A percentile compares a stretch with the other conserved stretches of the same genome.
phyloP scores from a whole-genome alignment of 2,329 filamentous ascomycete species.

The Orbilia javanica region DNA sequence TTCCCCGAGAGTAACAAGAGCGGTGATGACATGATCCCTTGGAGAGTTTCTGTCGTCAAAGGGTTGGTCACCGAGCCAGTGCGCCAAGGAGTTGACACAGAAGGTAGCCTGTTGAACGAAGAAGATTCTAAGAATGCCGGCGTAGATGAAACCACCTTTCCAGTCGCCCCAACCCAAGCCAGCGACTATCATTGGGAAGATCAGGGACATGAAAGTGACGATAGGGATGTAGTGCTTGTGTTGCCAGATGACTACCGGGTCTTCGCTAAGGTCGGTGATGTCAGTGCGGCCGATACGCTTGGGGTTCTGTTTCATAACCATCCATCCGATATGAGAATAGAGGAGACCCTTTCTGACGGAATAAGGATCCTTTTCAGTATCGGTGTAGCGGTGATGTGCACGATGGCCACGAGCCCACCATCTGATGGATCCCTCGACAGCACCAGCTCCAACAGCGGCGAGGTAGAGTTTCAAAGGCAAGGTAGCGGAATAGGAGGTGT shows the following conservation, averaged over 20 bases:
- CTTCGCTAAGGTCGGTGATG: slow-evolving; percentile 88
- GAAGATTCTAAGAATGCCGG: slow-evolving; percentile 86
- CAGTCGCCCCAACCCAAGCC: slow-evolving; percentile 85
- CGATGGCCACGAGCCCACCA: slow-evolving; percentile 92
- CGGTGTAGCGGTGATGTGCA: slow-evolving; percentile 90
- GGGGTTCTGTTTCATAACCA: slow-evolving; percentile 93
- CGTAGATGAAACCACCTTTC: slow-evolving; percentile 85
- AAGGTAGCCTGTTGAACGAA: slow-evolving; percentile 93
- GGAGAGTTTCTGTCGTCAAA: slow-evolving; percentile 94
- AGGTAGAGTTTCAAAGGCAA: slow-evolving; percentile 84
- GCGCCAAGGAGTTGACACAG: slow-evolving; percentile 90
- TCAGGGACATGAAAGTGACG: slow-evolving; percentile 80
- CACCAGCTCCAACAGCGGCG: slow-evolving; percentile 82
- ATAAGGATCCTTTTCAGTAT: slow-evolving; percentile 92
- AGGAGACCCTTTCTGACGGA: slow-evolving; percentile 88
- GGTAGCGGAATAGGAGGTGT: slow-evolving; percentile 83
- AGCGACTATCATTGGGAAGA: slow-evolving; percentile 80
- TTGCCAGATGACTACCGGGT: slow-evolving; percentile 86
- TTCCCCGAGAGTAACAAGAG: slow-evolving; percentile 85
- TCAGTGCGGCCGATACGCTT: slow-evolving; percentile 89
- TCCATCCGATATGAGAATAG: slow-evolving; percentile 89
- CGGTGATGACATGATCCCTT: slow-evolving; percentile 87
- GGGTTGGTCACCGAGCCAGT: slow-evolving; percentile 92
- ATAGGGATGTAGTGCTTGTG: slow-evolving; percentile 87
- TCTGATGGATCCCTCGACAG: slow-evolving; percentile 85